Evolutionary conservation across 495 filamentous ascomycete genomes (phyloP).

Genomic region (Trichoderma asperelloides): DNA sequence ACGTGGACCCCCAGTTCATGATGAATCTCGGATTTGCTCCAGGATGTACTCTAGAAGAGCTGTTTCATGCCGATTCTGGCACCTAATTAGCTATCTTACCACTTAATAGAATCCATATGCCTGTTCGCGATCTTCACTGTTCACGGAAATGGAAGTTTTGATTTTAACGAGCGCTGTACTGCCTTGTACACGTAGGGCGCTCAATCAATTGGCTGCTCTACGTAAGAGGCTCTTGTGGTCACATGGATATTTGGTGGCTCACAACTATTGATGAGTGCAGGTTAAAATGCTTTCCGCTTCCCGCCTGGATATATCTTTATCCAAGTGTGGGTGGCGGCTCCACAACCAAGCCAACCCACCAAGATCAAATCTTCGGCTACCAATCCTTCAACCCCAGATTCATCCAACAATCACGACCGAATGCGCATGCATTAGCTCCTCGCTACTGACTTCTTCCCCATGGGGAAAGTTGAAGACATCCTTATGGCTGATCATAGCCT

Average conservation of each 20-base stretch:
- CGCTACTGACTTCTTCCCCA: background rate
- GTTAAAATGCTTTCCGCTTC: background rate
- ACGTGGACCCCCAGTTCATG: slow-evolving; percentile 30
- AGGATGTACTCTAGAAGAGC: slow-evolving; percentile 23
- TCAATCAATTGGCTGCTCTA: background rate
- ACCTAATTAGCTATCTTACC: background rate
- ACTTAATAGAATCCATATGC: background rate
- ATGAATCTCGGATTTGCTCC: slow-evolving; percentile 52
- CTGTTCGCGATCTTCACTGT: background rate
- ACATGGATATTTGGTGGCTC: background rate
- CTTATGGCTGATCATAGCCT: background rate
- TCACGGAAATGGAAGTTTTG: background rate
- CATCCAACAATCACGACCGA: background rate
- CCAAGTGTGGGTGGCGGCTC: background rate
- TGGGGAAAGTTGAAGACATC: background rate
- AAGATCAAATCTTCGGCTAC: background rate
- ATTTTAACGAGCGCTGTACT: too few relatives aligned
- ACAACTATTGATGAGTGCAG: background rate
- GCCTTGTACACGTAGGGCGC: too few relatives aligned
- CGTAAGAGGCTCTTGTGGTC: background rate
- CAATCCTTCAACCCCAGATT: background rate
- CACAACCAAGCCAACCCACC: background rate
- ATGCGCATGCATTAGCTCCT: background rate
- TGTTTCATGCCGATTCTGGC: slow-evolving; percentile 15
- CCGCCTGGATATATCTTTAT: background rate